Percentiles rank a stretch among this genome's conserved stretches.
Conservation (phyloP, 345 rosid species). For the Anastatica hierochuntica region DNA sequence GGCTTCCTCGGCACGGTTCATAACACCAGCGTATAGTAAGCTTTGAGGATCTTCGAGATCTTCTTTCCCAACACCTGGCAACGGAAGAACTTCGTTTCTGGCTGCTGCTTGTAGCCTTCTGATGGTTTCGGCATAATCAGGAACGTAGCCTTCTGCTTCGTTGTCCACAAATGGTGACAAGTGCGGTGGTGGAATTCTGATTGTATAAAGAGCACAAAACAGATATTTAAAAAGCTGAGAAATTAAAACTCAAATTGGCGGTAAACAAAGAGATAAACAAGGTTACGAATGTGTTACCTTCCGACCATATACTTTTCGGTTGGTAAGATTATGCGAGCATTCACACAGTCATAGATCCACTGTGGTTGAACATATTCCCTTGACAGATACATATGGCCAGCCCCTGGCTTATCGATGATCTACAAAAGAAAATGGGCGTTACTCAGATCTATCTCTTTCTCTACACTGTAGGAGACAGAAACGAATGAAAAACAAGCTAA, state of each 20-base stretch:
- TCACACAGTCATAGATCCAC: conserved; percentile 80
- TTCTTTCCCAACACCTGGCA: conserved; percentile 67
- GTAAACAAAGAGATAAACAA: neutral
- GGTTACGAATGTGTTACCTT: conserved; percentile 39
- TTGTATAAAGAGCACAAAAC: neutral
- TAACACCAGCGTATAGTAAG: conserved; percentile 59
- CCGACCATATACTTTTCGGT: conserved; percentile 64
- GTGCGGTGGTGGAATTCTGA: conserved; percentile 82
- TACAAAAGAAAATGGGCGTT: conserved; percentile 24
- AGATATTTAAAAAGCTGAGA: neutral
- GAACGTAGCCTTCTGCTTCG: conserved; percentile 81
- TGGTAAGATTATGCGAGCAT: conserved; percentile 70
- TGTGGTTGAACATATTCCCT: conserved; percentile 91
- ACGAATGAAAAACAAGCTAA: neutral
- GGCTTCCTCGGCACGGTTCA: conserved; percentile 62
- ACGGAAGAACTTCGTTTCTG: conserved; percentile 64
- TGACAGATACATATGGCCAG: conserved; percentile 71
- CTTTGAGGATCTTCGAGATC: conserved; percentile 70
- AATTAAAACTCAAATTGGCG: neutral
- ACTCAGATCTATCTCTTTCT: neutral
- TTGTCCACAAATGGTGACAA: conserved; percentile 83
- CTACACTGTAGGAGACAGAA: neutral
- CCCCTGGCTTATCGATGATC: conserved; percentile 88
- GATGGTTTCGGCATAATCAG: conserved; percentile 83
- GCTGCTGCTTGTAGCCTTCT: conserved; percentile 72